Conservation (phyloP, 192 early-diverging fungal genomes). For the Entophlyctis luteolus region DNA sequence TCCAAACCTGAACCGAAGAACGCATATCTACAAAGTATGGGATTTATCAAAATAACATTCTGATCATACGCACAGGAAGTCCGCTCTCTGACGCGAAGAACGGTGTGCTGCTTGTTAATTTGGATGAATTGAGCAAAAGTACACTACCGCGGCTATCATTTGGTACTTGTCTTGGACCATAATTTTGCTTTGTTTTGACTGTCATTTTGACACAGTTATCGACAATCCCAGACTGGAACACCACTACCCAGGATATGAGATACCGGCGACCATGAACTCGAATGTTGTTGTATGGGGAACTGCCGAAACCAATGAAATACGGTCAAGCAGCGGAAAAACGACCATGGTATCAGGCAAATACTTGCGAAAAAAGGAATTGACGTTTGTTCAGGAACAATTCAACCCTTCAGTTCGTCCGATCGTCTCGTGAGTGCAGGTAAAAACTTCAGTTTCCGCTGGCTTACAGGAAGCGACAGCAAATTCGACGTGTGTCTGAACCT, state of each 20-base stretch:
- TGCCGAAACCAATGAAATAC: neutral
- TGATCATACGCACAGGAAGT: neutral
- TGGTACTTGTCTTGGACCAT: neutral
- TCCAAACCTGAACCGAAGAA: neutral
- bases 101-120: constrained; percentile 1
- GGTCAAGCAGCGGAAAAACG: neutral
- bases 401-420: neutral
- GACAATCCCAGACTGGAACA: neutral
- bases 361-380: neutral
- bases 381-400: neutral
- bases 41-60: neutral
- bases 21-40: neutral
- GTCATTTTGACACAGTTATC: neutral
- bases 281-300: constrained; percentile 4
- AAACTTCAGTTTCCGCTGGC: neutral
- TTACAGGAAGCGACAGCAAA: neutral
- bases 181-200: neutral
- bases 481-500: constrained; percentile 10
- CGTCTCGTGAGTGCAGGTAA: too few relatives aligned
- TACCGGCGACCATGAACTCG: neutral
- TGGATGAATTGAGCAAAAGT: neutral
- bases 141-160: neutral
- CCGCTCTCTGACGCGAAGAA: neutral
- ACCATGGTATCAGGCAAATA: neutral
- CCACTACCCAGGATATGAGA: neutral